These are phyloP conservation scores for Parathielavia appendiculata DNA, from an alignment of 495 filamentous ascomycete species.

Conservation along the genomic window DNA sequence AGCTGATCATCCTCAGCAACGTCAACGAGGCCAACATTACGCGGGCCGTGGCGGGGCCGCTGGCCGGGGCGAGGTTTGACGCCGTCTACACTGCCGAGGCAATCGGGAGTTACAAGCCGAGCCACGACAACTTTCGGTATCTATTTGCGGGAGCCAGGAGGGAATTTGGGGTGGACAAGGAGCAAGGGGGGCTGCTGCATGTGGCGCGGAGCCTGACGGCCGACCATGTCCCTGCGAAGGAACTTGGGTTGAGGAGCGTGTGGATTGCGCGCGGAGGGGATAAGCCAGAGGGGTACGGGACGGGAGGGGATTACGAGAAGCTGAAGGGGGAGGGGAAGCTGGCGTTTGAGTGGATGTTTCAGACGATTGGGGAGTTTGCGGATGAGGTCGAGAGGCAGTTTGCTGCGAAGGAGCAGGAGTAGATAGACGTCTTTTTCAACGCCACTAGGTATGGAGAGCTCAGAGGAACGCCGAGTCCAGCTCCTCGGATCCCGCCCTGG, in stretches of 20 bases:
- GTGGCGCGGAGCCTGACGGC: constrained; percentile 64
- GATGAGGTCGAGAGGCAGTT: constrained; percentile 57
- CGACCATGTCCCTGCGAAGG: constrained; percentile 65
- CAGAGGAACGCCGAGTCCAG: constrained; percentile 21
- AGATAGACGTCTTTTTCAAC: constrained; percentile 10
- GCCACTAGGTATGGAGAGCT: too few relatives aligned
- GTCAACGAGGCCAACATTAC: constrained; percentile 60
- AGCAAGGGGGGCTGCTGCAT: constrained; percentile 55
- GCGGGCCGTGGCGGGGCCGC: constrained; percentile 46
- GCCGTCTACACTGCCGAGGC: constrained; percentile 68
- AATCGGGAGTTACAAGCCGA: constrained; percentile 72
- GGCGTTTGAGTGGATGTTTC: constrained; percentile 47
- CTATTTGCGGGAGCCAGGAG: constrained; percentile 50
- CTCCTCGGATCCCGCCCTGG: constrained; percentile 12
- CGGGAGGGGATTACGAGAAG: constrained; percentile 36
- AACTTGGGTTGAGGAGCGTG: constrained; percentile 56
- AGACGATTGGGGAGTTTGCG: constrained; percentile 66
- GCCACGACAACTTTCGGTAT: constrained; percentile 60
- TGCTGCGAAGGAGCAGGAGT: constrained; percentile 25
- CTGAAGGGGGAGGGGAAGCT: constrained; percentile 40
- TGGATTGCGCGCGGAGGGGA: constrained; percentile 64
- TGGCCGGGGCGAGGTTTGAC: constrained; percentile 51
- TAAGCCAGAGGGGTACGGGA: constrained; percentile 40
- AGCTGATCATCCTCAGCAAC: constrained; percentile 68
- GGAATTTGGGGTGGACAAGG: constrained; percentile 51